Base-by-base conservation (phyloP, 805 yeast species). In the Candida pseudoglaebosa region DNA sequence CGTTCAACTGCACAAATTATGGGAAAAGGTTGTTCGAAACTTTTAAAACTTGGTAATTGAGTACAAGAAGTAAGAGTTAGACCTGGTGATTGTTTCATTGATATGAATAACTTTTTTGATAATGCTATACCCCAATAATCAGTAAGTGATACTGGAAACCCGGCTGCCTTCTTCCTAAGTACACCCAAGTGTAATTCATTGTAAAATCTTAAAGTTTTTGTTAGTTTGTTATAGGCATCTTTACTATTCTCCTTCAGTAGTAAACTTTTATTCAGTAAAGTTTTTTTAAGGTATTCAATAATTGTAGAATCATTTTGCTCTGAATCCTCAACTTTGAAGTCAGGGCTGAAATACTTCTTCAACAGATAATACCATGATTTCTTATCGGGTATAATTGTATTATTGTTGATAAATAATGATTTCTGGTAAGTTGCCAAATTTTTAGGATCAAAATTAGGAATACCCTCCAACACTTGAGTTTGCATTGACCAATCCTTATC, bases 101-200 rank as follows among this genome's bases (percentile, higher is more conserved):
- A 50, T 0, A 73, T 68, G 36, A 76, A 71, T 2, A 77, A 59
- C 26, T 60, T 64, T 40, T 75, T 62, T 2, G 77, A 62, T 24
- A 81, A 59, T 0, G 84, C 85, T 43, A 78, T 62, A 0, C 84
- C 86, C 83, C 84, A 78, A 48, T 80, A 80, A 49, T 81, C 87
- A 0, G 85, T 80, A 30, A 81, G 65, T 0, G 84, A 76, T 0
- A 78, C 59, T 14, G 70, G 69, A 47, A 73, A 77, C 0, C 85
- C 85, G 2, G 68, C 62, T 12, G 56, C 46, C 44, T 71, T 77
- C 46, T 81, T 79, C 2, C 71, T 54, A 26, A 75, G 59, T 1
- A 79, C 80, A 42, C 75, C 80, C 10, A 63, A 50, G 45, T 78
- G 82, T n/a, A 81, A 53, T 13, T 64, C 64, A 35, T 68, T 67